Conservation (phyloP, 306 rosid species). For the Fragaria iinumae region DNA sequence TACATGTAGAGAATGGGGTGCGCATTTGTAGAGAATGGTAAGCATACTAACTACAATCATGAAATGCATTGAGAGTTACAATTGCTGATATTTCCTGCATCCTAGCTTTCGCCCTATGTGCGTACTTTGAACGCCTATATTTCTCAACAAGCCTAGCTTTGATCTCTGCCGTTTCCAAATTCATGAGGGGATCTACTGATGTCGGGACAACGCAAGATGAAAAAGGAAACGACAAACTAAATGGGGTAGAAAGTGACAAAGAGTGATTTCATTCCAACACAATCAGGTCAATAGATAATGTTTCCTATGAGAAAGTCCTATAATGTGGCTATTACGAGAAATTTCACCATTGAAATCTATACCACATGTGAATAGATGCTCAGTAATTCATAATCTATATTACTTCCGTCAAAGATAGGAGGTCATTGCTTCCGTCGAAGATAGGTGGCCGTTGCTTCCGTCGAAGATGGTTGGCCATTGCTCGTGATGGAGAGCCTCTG, state of each 20-base stretch:
- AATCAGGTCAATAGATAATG: not conserved
- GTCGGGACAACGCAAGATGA: conserved; percentile 32
- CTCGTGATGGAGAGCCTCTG: too few relatives aligned
- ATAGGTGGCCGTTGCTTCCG: too few relatives aligned
- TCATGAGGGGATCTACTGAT: conserved; percentile 75
- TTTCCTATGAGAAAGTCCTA: not conserved
- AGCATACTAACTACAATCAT: not conserved
- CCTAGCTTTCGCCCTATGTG: conserved; percentile 50
- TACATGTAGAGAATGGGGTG: too few relatives aligned
- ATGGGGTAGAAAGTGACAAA: not conserved
- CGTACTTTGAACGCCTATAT: conserved; percentile 65
- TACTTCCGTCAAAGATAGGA: too few relatives aligned
- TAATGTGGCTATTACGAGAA: too few relatives aligned
- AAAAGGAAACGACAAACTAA: not conserved
- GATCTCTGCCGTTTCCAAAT: conserved; percentile 75
- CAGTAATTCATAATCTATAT: too few relatives aligned
- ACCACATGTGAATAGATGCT: too few relatives aligned
- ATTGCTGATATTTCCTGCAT: conserved; percentile 63
- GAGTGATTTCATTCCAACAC: not conserved
- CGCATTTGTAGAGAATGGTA: too few relatives aligned
- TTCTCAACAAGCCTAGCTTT: conserved; percentile 71
- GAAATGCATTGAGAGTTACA: conserved; percentile 33
- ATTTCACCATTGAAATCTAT: too few relatives aligned
- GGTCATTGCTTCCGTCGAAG: too few relatives aligned
- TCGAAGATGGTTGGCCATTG: too few relatives aligned